Percentiles rank a stretch among this genome's conserved stretches.
Conservation (phyloP, 2,329 filamentous ascomycete species). For the Penicillium sp. region DNA sequence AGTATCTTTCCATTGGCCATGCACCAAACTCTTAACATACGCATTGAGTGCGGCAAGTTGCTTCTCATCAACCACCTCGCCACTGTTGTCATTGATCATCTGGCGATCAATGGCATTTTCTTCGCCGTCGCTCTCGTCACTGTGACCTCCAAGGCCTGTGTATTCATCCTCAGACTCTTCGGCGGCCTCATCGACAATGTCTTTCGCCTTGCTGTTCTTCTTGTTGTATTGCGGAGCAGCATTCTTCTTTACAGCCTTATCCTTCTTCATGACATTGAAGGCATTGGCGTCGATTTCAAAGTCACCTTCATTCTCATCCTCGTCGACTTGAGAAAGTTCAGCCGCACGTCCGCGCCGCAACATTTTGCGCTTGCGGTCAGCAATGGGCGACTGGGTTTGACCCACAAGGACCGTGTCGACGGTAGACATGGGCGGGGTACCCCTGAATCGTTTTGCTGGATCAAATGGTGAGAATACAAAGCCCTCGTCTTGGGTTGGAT, state of each 20-base stretch:
- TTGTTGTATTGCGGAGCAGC: slow-evolving; percentile 65
- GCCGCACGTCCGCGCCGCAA: slow-evolving; percentile 49
- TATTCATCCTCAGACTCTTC: slow-evolving; percentile 99
- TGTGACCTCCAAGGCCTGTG: slow-evolving; percentile 83
- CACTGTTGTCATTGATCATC: slow-evolving; percentile 85
- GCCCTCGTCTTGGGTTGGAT: slow-evolving; percentile 77
- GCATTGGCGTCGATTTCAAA: slow-evolving; percentile 50
- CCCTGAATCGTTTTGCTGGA: slow-evolving; percentile 61
- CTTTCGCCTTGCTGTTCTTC: slow-evolving; percentile 81
- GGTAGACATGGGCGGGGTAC: slow-evolving; percentile 63
- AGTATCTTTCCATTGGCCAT: slow-evolving; percentile 16
- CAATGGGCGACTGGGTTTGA: slow-evolving; percentile 62
- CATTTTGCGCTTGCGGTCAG: slow-evolving; percentile 57
- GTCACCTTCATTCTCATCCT: slow-evolving; percentile 34
- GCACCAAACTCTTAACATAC: slow-evolving; percentile 55
- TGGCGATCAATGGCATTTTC: slow-evolving; percentile 74
- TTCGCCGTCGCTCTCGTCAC: slow-evolving; percentile 78
- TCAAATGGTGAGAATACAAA: slow-evolving; percentile 72
- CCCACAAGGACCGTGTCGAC: slow-evolving; percentile 64
- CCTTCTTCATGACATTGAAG: slow-evolving; percentile 70
- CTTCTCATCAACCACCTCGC: slow-evolving; percentile 73
- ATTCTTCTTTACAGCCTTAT: slow-evolving; percentile 59
- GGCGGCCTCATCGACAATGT: slow-evolving; percentile 87
- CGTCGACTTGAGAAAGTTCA: slow-evolving; percentile 48
- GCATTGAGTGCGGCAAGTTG: slow-evolving; percentile 83